Base-by-base conservation (phyloP, 2,329 filamentous ascomycete genomes). In the Fusarium poae region DNA sequence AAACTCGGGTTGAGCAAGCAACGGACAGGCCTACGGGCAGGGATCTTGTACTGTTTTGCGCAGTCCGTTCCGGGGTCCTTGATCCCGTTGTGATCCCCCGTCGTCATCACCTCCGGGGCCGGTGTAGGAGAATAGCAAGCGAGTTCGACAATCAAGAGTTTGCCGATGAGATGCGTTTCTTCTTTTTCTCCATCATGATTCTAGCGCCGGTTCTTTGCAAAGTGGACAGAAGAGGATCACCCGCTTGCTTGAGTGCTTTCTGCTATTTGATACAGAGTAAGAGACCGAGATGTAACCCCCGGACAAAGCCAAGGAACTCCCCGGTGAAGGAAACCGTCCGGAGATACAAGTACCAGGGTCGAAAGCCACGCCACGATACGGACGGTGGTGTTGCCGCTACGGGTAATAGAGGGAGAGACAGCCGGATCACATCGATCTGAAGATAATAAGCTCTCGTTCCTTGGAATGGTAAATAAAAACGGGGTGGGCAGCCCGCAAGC, bases 1-100 rank as follows among this genome's bases (percentile, higher is more conserved):
- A 73, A 68, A 69, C 59, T 68, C 54, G 46, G 52, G 71, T 73
- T 73, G 71, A 59, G 62, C 64, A 71, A 72, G 71, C 71, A 73
- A 74, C 71, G 57, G 65, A 72, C 71, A 73, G 71, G 51, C 40
- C 48, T 46, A 48, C 58, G 46, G 21, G 63, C 67, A 72, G 64
- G 71, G 69, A 62, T 71, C 37, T 54, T 54, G 52, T 71, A 43
- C 62, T 67, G 61, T 52, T 58, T 56, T 72, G 65, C 57, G 57
- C 60, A 58, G 62, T 58, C 68, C 62, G 62, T 62, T 53, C 70
- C 56, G 67, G 65, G 56, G 40, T 62, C 57, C 59, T 61, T 55
- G 68, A 62, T 70, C 58, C 71, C 67, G 71, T 64, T 65, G 66
- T 61, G 56, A 62, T 57, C 57, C 60, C 65, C 67, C 56, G 71